Evolutionary conservation across 2,329 filamentous ascomycete species (phyloP).

Genomic region (Curvularia lunata): DNA sequence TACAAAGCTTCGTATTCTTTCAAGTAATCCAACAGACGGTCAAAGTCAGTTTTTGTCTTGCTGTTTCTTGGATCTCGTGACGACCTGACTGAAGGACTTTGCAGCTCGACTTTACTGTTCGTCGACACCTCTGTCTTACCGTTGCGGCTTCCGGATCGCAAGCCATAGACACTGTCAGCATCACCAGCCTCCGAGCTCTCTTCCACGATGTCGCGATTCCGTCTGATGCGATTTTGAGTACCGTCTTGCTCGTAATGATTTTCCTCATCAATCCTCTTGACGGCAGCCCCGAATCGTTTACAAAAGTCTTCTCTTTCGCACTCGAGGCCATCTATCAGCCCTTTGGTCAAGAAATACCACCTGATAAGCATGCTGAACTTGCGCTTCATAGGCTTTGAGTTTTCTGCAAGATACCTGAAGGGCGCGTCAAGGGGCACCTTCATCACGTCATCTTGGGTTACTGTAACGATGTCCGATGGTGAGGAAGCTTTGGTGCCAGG

Average conservation of each 20-base stretch:
- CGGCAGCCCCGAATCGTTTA: slow-evolving; percentile 3
- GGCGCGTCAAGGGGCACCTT: slow-evolving; percentile 12
- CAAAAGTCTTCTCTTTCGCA: slow-evolving; percentile 9
- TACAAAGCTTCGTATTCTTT: slow-evolving; percentile 8
- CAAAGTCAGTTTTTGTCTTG: slow-evolving; percentile 10
- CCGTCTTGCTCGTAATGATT: background rate
- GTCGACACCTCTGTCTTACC: background rate
- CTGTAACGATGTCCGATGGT: background rate
- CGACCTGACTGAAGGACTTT: background rate
- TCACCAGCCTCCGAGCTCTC: slow-evolving; percentile 19
- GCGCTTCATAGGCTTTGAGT: slow-evolving; percentile 5
- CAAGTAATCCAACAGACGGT: slow-evolving; percentile 9
- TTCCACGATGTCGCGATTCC: slow-evolving; percentile 7
- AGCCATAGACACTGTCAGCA: slow-evolving; percentile 1
- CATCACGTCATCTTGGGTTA: slow-evolving; percentile 11
- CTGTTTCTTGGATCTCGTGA: background rate
- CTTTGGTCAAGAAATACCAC: slow-evolving; percentile 17
- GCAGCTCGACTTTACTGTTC: background rate
- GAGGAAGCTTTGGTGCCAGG: background rate
- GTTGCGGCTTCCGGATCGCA: slow-evolving; percentile 8
- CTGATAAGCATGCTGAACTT: slow-evolving; percentile 16
- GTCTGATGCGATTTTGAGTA: background rate
- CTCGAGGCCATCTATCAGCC: slow-evolving; percentile 4
- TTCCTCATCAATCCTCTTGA: slow-evolving; percentile 4
- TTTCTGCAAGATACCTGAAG: slow-evolving; percentile 12